Percentiles rank a stretch among this genome's conserved stretches.
Conservation (phyloP, 768 basidiomycete genomes). For the Leccinum aurantiacum region DNA sequence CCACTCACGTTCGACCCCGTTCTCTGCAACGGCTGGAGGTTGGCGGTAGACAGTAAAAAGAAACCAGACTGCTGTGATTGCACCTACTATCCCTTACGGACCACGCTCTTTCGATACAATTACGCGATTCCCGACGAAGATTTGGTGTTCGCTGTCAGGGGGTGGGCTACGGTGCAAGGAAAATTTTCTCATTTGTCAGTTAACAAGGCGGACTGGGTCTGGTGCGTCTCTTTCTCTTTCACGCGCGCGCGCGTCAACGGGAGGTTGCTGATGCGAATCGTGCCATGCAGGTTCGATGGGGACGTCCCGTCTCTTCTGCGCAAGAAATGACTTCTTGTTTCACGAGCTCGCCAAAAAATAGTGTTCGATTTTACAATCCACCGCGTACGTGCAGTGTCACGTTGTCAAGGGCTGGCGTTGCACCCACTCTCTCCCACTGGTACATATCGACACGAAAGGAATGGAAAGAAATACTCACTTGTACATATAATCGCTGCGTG, state of each 20-base stretch:
- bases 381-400: neutral
- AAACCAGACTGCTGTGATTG: neutral
- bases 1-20: conserved; percentile 21
- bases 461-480: conserved; percentile 3
- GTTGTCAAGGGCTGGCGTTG: neutral
- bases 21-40: conserved; percentile 20
- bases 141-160: neutral
- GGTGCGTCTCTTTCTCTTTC: conserved; percentile 14
- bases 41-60: neutral
- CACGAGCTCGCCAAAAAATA: neutral
- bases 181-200: neutral
- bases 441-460: neutral
- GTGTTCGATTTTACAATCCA: neutral
- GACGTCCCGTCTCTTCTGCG: conserved; percentile 18
- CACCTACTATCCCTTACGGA: conserved; percentile 3
- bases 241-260: no score
- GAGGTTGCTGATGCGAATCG: neutral
- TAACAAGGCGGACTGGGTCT: conserved; percentile 16
- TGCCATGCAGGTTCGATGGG: conserved; percentile 20
- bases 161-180: conserved; percentile 15
- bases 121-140: conserved; percentile 18
- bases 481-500: neutral
- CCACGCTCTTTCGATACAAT: conserved; percentile 29
- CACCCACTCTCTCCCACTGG: neutral
- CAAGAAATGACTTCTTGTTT: neutral